These are phyloP conservation scores for Clarireedia paspali DNA, from an alignment of 2,329 filamentous ascomycete genomes.

Conservation along the genomic window DNA sequence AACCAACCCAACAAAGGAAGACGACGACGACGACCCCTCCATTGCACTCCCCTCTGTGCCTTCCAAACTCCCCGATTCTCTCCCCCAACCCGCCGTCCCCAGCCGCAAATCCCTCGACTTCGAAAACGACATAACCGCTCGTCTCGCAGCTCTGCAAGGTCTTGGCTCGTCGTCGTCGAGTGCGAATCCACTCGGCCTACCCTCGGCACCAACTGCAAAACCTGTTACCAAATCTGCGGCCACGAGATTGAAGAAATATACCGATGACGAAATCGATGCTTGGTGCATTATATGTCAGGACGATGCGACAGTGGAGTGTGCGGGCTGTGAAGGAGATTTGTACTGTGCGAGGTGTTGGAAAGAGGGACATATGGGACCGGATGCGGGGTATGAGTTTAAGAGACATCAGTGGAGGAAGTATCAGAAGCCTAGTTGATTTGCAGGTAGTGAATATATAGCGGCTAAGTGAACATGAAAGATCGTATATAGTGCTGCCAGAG, in stretches of 20 bases:
- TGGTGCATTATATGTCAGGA: constrained; percentile 83
- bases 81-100: neutral
- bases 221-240: constrained; percentile 15
- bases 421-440: constrained; percentile 28
- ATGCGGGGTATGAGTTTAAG: constrained; percentile 62
- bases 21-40: neutral
- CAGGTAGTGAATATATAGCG: no score
- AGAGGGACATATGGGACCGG: constrained; percentile 67
- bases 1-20: neutral
- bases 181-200: constrained; percentile 19
- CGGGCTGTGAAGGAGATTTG: constrained; percentile 62
- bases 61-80: constrained; percentile 14
- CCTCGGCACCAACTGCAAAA: constrained; percentile 26
- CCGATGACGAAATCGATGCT: constrained; percentile 63
- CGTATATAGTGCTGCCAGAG: no score
- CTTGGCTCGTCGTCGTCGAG: constrained; percentile 5
- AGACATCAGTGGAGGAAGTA: constrained; percentile 61
- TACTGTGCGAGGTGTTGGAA: constrained; percentile 76
- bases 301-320: constrained; percentile 64
- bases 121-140: constrained; percentile 23
- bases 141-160: constrained; percentile 24
- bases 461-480: no score
- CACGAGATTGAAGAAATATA: constrained; percentile 33
- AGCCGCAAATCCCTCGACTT: constrained; percentile 23
- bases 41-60: constrained; percentile 22